Percentiles rank a stretch among this genome's conserved stretches.
These are phyloP conservation scores for Coemansia sp. DNA, from an alignment of 192 early-diverging fungal species.

Conservation along the genomic window DNA sequence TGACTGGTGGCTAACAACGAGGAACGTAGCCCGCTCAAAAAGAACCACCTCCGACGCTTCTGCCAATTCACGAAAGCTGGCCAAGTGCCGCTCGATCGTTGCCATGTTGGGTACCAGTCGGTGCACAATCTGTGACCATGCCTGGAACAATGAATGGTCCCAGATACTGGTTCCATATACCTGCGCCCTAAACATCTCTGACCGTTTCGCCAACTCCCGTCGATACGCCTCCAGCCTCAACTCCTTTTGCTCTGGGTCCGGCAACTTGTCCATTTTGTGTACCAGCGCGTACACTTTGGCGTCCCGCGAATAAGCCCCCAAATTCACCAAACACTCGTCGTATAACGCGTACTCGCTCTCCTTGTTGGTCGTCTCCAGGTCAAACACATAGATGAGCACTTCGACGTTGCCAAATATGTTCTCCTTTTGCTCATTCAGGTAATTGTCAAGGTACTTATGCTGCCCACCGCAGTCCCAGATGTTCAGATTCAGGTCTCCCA, in stretches of 20 bases:
- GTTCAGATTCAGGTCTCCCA: constrained; percentile 94
- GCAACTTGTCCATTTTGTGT: constrained; percentile 97
- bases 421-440: constrained; percentile 86
- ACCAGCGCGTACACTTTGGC: constrained; percentile 94
- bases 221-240: constrained; percentile 28
- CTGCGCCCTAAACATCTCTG: constrained; percentile 20
- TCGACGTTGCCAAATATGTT: constrained; percentile 98
- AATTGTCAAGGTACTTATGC: constrained; percentile 98
- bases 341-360: constrained; percentile 89
- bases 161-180: constrained; percentile 43
- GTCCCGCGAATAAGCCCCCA: constrained; percentile 76
- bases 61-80: constrained; percentile 75
- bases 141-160: constrained; percentile 55
- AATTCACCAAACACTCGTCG: constrained; percentile 72
- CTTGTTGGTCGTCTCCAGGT: constrained; percentile 86
- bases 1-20: constrained; percentile 72
- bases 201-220: constrained; percentile 22
- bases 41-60: constrained; percentile 94
- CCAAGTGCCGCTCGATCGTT: constrained; percentile 72
- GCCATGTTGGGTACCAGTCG: constrained; percentile 92
- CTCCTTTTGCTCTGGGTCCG: constrained; percentile 64
- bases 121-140: constrained; percentile 97
- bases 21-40: constrained; percentile 93
- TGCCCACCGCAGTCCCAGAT: constrained; percentile 95
- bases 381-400: constrained; percentile 99